A percentile compares a stretch with the other conserved stretches of the same genome.
Conservation (phyloP, 352 stramenopile species). For the Plasmopara viticola region DNA sequence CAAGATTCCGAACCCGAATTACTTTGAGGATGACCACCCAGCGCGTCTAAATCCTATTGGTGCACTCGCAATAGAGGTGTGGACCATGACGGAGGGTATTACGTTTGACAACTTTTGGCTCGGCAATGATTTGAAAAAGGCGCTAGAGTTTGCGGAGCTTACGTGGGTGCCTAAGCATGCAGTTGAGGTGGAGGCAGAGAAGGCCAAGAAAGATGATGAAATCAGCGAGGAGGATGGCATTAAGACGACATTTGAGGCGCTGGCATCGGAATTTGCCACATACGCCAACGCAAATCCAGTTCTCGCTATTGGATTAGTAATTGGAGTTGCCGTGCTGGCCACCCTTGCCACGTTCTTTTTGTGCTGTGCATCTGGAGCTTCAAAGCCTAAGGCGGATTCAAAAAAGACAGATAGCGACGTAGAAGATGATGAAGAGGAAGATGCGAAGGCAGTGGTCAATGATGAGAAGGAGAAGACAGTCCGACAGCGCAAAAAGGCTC, state of each 20-base stretch:
- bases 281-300: conserved; percentile 58
- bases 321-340: conserved; percentile 34
- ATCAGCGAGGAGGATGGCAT: conserved; percentile 46
- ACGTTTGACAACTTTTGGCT: conserved; percentile 92
- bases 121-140: conserved; percentile 74
- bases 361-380: conserved; percentile 39
- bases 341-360: conserved; percentile 48
- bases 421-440: conserved; percentile 32
- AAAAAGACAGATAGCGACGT: conserved; percentile 31
- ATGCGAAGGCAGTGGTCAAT: conserved; percentile 32
- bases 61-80: conserved; percentile 88
- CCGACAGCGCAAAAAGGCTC: conserved; percentile 75
- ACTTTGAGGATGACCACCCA: conserved; percentile 80
- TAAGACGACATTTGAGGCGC: conserved; percentile 34
- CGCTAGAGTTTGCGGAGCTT: conserved; percentile 65
- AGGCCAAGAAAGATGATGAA: conserved; percentile 32
- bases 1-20: conserved; percentile 88
- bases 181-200: conserved; percentile 46
- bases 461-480: conserved; percentile 47
- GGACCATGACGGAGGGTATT: conserved; percentile 86
- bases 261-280: conserved; percentile 35
- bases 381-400: conserved; percentile 13
- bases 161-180: conserved; percentile 77
- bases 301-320: conserved; percentile 39
- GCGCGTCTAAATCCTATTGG: conserved; percentile 83